Conservation (phyloP, 1,139 yeast genomes). For the Pneumocystis carinii region DNA sequence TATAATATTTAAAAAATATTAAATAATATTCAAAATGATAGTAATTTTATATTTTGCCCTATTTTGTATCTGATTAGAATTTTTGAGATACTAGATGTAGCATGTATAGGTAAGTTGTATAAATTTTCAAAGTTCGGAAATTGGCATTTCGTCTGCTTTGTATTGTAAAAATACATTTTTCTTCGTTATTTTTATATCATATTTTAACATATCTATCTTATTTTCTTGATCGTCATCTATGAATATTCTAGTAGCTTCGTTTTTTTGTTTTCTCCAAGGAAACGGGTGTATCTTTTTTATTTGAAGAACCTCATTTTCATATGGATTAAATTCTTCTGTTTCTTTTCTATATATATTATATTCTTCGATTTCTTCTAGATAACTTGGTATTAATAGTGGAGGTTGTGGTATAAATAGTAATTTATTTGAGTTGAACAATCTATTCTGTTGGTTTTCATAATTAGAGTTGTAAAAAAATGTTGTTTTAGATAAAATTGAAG, state of each 20-base stretch:
- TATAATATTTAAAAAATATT: background rate
- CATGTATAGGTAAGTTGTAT: background rate
- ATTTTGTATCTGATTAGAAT: background rate
- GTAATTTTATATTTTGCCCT: background rate
- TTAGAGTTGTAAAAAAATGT: slow-evolving; percentile 17
- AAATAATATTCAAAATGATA: background rate
- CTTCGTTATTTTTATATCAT: background rate
- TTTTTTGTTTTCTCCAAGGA: slow-evolving; percentile 7
- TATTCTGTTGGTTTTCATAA: slow-evolving; percentile 22
- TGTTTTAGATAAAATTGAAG: slow-evolving; percentile 33
- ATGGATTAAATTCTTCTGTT: slow-evolving; percentile 4
- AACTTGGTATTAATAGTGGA: slow-evolving; percentile 8
- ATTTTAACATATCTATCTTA: background rate
- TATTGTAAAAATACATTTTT: background rate
- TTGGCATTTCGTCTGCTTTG: background rate
- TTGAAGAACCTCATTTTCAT: slow-evolving; percentile 1
- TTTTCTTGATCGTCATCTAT: slow-evolving; percentile 5
- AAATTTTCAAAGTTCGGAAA: background rate
- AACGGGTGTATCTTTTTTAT: background rate
- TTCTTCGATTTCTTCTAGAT: slow-evolving; percentile 8
- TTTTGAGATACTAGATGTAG: background rate
- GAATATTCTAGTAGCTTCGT: slow-evolving; percentile 5
- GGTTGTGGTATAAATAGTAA: slow-evolving; percentile 13
- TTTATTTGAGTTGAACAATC: slow-evolving; percentile 8
- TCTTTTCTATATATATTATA: slow-evolving; percentile 1